These are phyloP conservation scores for Glycine soja DNA, from an alignment of 306 rosid genomes.

Conservation along the genomic window DNA sequence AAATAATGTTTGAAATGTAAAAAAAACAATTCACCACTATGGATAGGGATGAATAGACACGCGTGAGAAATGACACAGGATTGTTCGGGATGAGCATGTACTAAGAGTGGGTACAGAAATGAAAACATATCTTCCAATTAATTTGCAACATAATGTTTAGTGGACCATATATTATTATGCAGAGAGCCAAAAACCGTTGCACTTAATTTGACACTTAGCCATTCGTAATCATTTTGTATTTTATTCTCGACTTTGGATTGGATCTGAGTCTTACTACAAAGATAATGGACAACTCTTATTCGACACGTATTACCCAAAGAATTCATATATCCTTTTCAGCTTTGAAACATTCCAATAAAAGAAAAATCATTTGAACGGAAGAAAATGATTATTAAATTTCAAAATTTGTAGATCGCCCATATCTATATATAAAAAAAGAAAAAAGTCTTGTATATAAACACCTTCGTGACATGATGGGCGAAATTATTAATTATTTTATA, in stretches of 20 bases:
- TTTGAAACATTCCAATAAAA: background rate
- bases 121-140: background rate
- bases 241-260: background rate
- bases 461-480: too few species aligned
- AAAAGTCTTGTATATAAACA: too few species aligned
- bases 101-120: constrained; percentile 2
- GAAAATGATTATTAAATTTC: background rate
- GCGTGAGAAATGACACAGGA: background rate
- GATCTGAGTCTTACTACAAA: background rate
- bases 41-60: background rate
- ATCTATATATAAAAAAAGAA: background rate
- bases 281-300: background rate
- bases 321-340: constrained; percentile 11
- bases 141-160: background rate
- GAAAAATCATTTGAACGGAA: background rate
- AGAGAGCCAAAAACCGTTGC: constrained; percentile 36
- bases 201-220: constrained; percentile 29
- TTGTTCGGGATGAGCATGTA: background rate
- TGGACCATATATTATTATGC: background rate
- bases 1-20: background rate
- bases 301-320: constrained; percentile 12
- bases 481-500: too few species aligned
- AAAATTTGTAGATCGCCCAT: background rate
- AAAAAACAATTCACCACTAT: background rate
- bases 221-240: constrained; percentile 7